phyloP scores from a whole-genome alignment of 2,329 filamentous ascomycete species.

The Penicillium sp. region DNA sequence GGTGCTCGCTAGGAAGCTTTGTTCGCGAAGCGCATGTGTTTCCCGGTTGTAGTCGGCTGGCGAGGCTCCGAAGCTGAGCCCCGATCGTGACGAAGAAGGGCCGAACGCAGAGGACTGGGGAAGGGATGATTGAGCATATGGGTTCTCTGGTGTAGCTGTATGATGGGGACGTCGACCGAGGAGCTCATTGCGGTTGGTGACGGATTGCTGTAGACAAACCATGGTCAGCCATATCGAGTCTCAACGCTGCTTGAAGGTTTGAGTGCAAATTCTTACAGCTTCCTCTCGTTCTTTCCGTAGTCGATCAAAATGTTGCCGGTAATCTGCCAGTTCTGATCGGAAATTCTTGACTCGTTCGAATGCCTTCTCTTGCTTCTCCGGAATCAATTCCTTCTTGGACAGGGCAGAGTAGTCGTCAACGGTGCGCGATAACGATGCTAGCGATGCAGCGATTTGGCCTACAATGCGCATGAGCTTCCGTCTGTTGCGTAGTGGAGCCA shows the following conservation, averaged over 20 bases:
- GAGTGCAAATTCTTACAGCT: too few relatives aligned
- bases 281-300: slow-evolving; percentile 73
- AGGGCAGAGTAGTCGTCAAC: slow-evolving; percentile 84
- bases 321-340: slow-evolving; percentile 69
- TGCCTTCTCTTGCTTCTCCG: slow-evolving; percentile 85
- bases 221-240: too few relatives aligned
- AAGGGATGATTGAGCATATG: slow-evolving; percentile 61
- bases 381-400: slow-evolving; percentile 78
- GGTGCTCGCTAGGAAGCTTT: slow-evolving; percentile 74
- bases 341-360: slow-evolving; percentile 78
- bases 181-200: slow-evolving; percentile 69
- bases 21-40: slow-evolving; percentile 75
- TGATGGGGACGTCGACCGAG: slow-evolving; percentile 74
- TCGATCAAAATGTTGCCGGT: slow-evolving; percentile 65
- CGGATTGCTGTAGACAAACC: slow-evolving; percentile 49
- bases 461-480: too few relatives aligned
- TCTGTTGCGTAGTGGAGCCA: too few relatives aligned
- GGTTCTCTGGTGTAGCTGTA: slow-evolving; percentile 79
- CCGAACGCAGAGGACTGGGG: slow-evolving; percentile 38
- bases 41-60: slow-evolving; percentile 59
- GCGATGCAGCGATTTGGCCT: slow-evolving; percentile 67
- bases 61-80: slow-evolving; percentile 40
- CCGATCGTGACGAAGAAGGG: slow-evolving; percentile 28
- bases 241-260: too few relatives aligned
- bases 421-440: slow-evolving; percentile 75